A percentile compares a stretch with the other conserved stretches of the same genome.
Evolutionary conservation across 139 green algal species (phyloP).

Genomic region (Closterium sp.): DNA sequence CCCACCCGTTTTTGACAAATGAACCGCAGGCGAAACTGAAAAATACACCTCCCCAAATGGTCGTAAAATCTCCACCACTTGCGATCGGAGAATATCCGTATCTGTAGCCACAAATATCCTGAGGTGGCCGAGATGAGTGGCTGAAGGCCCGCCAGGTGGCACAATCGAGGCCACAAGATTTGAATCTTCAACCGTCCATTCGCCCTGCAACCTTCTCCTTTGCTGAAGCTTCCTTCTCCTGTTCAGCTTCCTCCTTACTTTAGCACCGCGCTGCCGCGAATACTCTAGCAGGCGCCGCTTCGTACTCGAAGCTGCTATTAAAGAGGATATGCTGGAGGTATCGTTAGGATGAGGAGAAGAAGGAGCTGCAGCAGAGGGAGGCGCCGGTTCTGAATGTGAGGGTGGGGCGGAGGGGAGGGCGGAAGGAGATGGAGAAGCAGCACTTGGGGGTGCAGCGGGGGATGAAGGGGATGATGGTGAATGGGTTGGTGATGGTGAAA

Average conservation of each 20-base stretch:
- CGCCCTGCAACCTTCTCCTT: background rate
- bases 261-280: background rate
- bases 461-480: too few species aligned
- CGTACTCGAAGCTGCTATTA: background rate
- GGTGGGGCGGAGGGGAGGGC: background rate
- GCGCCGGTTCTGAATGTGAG: background rate
- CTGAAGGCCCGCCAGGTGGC: background rate
- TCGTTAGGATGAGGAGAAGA: background rate
- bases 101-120: background rate
- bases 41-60: background rate
- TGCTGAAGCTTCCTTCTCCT: background rate
- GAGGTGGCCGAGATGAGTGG: background rate
- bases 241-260: background rate
- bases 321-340: background rate
- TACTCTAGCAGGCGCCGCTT: background rate
- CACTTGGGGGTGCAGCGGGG: background rate
- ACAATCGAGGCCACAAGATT: background rate
- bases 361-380: background rate
- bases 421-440: background rate
- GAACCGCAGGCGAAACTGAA: background rate
- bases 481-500: too few species aligned
- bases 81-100: background rate
- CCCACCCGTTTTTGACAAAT: background rate
- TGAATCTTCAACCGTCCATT: background rate
- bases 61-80: background rate